phyloP scores from a whole-genome alignment of 176 grass and related monocot genomes.

The Saccharum officinarum region DNA sequence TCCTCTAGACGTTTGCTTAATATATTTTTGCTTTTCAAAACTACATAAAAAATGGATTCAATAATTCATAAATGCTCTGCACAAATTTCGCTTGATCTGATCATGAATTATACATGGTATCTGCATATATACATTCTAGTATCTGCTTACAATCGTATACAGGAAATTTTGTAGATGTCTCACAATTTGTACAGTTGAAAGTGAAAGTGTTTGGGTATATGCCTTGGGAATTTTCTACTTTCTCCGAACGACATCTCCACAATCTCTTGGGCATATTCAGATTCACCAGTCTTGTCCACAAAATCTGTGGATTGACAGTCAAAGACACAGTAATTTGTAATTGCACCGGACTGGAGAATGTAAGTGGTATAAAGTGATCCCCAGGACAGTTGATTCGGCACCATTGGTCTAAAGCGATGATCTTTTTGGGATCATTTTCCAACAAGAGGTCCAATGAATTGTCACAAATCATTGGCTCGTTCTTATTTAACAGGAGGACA shows the following conservation, averaged over 20 bases:
- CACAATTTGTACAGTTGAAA: slow-evolving; percentile 36
- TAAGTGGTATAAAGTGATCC: slow-evolving; percentile 20
- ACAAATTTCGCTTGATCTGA: slow-evolving; percentile 21
- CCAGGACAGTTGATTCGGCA: not conserved
- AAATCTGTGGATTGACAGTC: slow-evolving; percentile 37
- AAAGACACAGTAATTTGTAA: slow-evolving; percentile 32
- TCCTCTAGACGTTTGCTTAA: not conserved
- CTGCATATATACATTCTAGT: slow-evolving; percentile 2
- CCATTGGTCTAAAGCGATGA: slow-evolving; percentile 30
- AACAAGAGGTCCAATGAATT: slow-evolving; percentile 42
- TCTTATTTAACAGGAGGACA: slow-evolving; percentile 45
- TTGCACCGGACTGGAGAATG: slow-evolving; percentile 28
- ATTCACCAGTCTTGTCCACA: slow-evolving; percentile 27
- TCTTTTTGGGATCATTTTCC: slow-evolving; percentile 30
- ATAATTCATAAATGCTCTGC: not conserved
- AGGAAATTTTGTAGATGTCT: slow-evolving; percentile 9
- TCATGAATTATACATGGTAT: slow-evolving; percentile 1
- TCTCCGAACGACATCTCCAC: slow-evolving; percentile 35
- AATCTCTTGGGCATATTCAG: slow-evolving; percentile 44
- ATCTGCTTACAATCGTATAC: slow-evolving; percentile 2
- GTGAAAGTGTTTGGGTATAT: slow-evolving; percentile 25
- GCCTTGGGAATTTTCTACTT: slow-evolving; percentile 36
- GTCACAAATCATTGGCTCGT: slow-evolving; percentile 52
- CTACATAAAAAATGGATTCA: not conserved
- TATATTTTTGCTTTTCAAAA: slow-evolving; percentile 22